Evolutionary conservation across 495 filamentous ascomycete genomes (phyloP), one percentile per base, ranked within the genome.

Genomic region (Penicillium mononematosum): DNA sequence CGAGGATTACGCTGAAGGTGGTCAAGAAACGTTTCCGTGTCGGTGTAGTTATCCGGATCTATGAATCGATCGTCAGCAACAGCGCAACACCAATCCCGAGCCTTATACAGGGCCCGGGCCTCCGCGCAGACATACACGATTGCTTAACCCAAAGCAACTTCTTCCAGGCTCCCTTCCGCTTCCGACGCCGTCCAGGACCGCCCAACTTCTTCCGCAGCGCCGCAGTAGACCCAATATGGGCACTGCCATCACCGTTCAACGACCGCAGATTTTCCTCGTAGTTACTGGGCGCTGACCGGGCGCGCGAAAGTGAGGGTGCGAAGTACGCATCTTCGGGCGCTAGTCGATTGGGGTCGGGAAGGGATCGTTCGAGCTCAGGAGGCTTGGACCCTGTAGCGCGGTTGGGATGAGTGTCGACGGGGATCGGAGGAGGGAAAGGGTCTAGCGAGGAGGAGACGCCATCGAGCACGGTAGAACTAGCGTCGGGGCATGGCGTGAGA

Each of bases 41-140:
- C 94, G 47, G 95, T 98, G 73, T 97, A 98, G 69, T 98, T 98
- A 74, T 98, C 94, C 19, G 95, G 93, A 70, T 96, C 91, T 96
- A 59, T 38, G n/a, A 47, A n/a, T 42, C 22, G 45, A 39, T 24
- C 20, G 51, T 61, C 45, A 58, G 42, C 44, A 61, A 31, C 8
- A 19, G n/a, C n/a, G 42, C 19, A 45, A 43, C 19, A 19, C 14
- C 39, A 22, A n/a, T 0, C 7, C 43, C 2, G 19, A 32, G 6
- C 9, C 5, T 45, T 10, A 22, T 51, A 7, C 39, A 12, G 39
- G 16, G 16, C n/a, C 16, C 6, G 0, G 16, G n/a, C 16, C 36
- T 29, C 41, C n/a, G 3, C 5, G 45, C 10, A 47, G 27, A 63
- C 80, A 54, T 81, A 95, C 91, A 98, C 44, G 88, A 90, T 65